Evolutionary conservation across 2,329 filamentous ascomycete genomes (phyloP), one percentile per base, ranked within the genome.

Genomic region (Beauveria scarabaeidicola): DNA sequence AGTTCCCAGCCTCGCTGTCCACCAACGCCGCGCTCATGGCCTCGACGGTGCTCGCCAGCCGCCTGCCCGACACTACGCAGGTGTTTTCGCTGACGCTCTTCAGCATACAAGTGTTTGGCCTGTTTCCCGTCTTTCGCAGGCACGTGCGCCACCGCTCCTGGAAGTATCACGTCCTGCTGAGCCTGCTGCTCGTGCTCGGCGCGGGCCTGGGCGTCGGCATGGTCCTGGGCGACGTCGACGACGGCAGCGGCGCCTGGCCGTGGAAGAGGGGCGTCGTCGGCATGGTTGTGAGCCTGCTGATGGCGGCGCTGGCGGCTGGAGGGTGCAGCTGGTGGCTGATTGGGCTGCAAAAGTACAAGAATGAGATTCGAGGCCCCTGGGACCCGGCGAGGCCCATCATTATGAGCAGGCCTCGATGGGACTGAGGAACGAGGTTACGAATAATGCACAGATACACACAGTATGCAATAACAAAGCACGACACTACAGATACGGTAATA

Each of bases 311-410:
- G 58, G 86, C 86, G 2, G 96, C 97, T 85, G 94, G 93, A 1
- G 88, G 91, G 13, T 97, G 92, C 72, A 96, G 91, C 70, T 97
- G 92, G 93, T 97, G 94, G 92, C 76, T 99, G 63, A 97, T 99
- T 69, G 90, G 91, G 9, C 74, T 99, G 72, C 94, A 99, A 75
- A 93, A 96, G 76, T 99, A 97, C 75, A 99, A 99, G 79, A 97
- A 97, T 72, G 94, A 97, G 75, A 97, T 99, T 65, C 90, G 92
- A 69, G 94, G 94, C 47, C 94, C 94, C 1, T 99, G 94, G 94
- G 94, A 99, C 75, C 92, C 93, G 21, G 94, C 94, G 7, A 82
- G 92, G 69, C 94, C 94, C 10, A 84, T 94, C 59, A 92, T 94
- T 63, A 85, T 91, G 69, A 86, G 87, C 67, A 78, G 85, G 61